Base-by-base conservation (phyloP, 2,329 filamentous ascomycete species). In the Davidsoniella neocaledoniae region DNA sequence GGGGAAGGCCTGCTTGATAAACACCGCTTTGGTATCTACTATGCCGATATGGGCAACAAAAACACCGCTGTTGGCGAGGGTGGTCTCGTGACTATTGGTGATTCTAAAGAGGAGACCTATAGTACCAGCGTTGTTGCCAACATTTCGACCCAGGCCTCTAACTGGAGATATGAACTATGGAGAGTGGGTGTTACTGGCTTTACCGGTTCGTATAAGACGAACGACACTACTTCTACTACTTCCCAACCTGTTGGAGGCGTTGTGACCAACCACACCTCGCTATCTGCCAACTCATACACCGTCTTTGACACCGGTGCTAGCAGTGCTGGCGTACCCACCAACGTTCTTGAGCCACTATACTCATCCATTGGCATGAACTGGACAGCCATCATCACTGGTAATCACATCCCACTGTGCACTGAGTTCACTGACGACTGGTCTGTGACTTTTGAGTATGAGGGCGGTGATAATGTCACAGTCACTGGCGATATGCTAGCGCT, bases 391-490 rank as follows among this genome's bases (percentile, higher is more conserved):
- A 26, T 60, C 7, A 42, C 42, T 0, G 57, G 56, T 25, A 50
- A 61, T 0, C 56, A 59, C 41, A 52, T 64, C 42, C 62, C 61
- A 5, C 51, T 61, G 19, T 66, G 64, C 57, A 57, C 48, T 54
- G 62, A 66, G 36, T 64, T 66, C 52, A 65, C 61, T 49, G 53
- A 60, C 36, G 55, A 58, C 50, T 66, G 64, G 63, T 60, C 60
- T 1, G 36, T 64, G 12, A 54, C 58, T 0, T 58, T 65, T 23
- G 52, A 57, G n/a, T 55, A 63, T 40, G 57, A 57, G 9, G 55
- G 51, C 19, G 56, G 50, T 6, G 57, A 53, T 5, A 54, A 63
- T 25, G 8, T 65, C 17, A 62, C 58, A 17, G 2, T 66, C 5
- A 59, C 57, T 0, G 63, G 64, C 9, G 59, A 62, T 14, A 56